These are phyloP conservation scores for Picochlorum sp. DNA, from an alignment of 139 green algal species.

Conservation along the genomic window DNA sequence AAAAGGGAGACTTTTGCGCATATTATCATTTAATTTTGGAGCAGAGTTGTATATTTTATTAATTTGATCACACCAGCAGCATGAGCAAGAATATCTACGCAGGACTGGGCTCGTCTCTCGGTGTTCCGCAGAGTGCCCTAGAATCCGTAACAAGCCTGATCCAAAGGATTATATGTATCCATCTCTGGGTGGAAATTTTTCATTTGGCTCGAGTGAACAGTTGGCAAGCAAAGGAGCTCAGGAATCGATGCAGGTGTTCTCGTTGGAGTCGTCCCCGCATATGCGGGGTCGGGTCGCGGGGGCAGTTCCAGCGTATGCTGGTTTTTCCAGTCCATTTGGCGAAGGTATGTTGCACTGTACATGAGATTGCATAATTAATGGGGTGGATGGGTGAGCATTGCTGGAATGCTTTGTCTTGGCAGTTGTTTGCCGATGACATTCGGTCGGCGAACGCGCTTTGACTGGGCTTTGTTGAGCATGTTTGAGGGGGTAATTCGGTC, in stretches of 20 bases:
- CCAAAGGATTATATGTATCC: constrained; percentile 19
- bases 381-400: no score
- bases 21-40: neutral
- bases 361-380: no score
- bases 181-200: neutral
- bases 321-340: no score
- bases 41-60: neutral
- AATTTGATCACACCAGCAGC: neutral
- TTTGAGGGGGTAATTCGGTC: no score
- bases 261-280: neutral
- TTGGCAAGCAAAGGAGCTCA: constrained; percentile 1
- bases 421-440: no score
- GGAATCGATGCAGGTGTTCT: constrained; percentile 6
- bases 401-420: no score
- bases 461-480: no score
- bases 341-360: no score
- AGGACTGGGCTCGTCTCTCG: constrained; percentile 10
- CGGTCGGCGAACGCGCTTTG: no score
- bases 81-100: constrained; percentile 1
- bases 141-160: constrained; percentile 9
- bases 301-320: no score
- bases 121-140: neutral
- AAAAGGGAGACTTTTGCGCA: neutral
- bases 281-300: no score
- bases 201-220: neutral